Evolutionary conservation across 345 rosid species (phyloP).

Genomic region (Eutrema yunnanense): DNA sequence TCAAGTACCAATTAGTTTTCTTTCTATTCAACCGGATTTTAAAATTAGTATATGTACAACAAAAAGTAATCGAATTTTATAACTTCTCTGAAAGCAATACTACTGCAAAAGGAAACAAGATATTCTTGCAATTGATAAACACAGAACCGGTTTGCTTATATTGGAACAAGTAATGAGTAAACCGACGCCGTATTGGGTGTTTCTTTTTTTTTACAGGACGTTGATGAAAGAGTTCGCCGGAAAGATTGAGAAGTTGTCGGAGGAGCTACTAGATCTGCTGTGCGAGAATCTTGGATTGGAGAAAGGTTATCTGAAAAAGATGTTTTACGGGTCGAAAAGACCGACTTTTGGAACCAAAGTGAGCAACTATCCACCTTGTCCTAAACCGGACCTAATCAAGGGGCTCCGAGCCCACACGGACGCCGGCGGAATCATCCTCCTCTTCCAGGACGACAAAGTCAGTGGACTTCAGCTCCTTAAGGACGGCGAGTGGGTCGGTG

Average conservation of each 20-base stretch:
- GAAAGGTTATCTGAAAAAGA: conserved; percentile 68
- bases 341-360: conserved; percentile 93
- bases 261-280: conserved; percentile 64
- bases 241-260: conserved; percentile 73
- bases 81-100: no score
- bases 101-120: no score
- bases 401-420: conserved; percentile 97
- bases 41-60: no score
- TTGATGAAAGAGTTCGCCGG: conserved; percentile 70
- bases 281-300: conserved; percentile 86
- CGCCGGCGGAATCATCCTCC: conserved; percentile 91
- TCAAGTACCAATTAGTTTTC: background rate
- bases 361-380: conserved; percentile 97
- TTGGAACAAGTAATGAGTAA: background rate
- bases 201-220: conserved; percentile 30
- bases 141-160: background rate
- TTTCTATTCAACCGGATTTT: background rate
- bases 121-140: no score
- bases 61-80: no score
- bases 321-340: conserved; percentile 54
- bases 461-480: conserved; percentile 95
- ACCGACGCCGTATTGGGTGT: background rate
- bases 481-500: conserved; percentile 82
- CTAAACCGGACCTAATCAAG: conserved; percentile 81
- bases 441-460: conserved; percentile 83